These are phyloP conservation scores for Chalara sp. DNA, from an alignment of 2,329 filamentous ascomycete genomes.

Conservation along the genomic window DNA sequence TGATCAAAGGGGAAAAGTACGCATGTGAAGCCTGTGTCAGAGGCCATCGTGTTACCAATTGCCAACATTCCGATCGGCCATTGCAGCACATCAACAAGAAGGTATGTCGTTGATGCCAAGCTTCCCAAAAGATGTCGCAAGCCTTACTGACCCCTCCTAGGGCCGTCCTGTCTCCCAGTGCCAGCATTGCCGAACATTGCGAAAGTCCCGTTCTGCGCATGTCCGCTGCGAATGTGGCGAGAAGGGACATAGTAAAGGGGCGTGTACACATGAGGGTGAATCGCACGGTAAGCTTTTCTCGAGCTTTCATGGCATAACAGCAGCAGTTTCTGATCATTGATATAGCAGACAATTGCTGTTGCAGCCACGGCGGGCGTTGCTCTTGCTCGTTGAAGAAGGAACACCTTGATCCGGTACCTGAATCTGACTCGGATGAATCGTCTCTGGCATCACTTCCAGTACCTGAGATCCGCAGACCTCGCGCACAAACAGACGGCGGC, in stretches of 20 bases:
- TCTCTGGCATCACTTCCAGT: conserved; percentile 34
- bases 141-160: conserved; percentile 20
- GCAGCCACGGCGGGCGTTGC: conserved; percentile 62
- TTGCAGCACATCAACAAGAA: conserved; percentile 96
- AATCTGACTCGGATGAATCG: conserved; percentile 52
- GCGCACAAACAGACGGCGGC: conserved; percentile 52
- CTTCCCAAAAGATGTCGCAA: not conserved
- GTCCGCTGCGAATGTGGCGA: conserved; percentile 94
- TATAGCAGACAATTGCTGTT: conserved; percentile 57
- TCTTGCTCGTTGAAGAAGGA: conserved; percentile 60
- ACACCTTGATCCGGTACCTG: conserved; percentile 55
- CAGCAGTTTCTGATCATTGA: conserved; percentile 26
- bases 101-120: conserved; percentile 13
- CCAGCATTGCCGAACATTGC: conserved; percentile 89
- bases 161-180: conserved; percentile 97
- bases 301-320: conserved; percentile 15
- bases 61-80: conserved; percentile 87
- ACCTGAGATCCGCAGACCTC: conserved; percentile 38
- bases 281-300: conserved; percentile 29
- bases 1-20: conserved; percentile 94
- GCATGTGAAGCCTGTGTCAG: conserved; percentile 90
- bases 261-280: conserved; percentile 48
- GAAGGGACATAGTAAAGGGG: conserved; percentile 61
- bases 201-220: conserved; percentile 92
- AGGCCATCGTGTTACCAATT: conserved; percentile 97